phyloP scores from a whole-genome alignment of 805 yeast genomes.

The Candida awuae region DNA sequence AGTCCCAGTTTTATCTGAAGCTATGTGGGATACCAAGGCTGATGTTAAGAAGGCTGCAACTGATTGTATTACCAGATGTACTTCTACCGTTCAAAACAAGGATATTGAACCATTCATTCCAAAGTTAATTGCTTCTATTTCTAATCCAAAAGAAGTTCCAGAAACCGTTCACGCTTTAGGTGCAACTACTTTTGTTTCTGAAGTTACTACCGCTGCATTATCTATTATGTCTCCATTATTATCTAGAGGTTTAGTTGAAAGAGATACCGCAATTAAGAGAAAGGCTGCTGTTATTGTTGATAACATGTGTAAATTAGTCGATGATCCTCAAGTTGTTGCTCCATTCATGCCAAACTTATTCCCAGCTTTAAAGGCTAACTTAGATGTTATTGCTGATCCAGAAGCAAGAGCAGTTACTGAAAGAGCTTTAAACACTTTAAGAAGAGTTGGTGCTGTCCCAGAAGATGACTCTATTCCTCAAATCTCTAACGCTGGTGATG shows the following conservation, averaged over 20 bases:
- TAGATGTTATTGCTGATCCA: constrained; percentile 97
- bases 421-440: constrained; percentile 94
- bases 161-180: constrained; percentile 98
- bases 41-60: constrained; percentile 97
- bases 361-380: constrained; percentile 94
- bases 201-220: constrained; percentile 98
- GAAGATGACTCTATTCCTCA: constrained; percentile 89
- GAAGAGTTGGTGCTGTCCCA: constrained; percentile 97
- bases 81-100: constrained; percentile 98
- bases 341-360: constrained; percentile 93
- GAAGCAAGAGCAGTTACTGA: constrained; percentile 98
- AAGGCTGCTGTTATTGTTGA: constrained; percentile 99
- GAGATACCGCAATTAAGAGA: constrained; percentile 99
- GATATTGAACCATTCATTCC: constrained; percentile 99
- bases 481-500: constrained; percentile 98
- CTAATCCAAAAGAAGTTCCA: constrained; percentile 94
- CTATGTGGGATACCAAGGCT: constrained; percentile 99
- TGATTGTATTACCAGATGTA: constrained; percentile 89
- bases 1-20: constrained; percentile 96
- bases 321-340: constrained; percentile 99
- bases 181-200: constrained; percentile 99
- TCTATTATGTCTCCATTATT: constrained; percentile 99
- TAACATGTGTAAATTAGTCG: constrained; percentile 99
- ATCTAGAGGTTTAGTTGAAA: constrained; percentile 99
- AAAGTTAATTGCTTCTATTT: constrained; percentile 92